Base-by-base conservation (phyloP, 2,329 filamentous ascomycete species). In the Podosphaera fusca region DNA sequence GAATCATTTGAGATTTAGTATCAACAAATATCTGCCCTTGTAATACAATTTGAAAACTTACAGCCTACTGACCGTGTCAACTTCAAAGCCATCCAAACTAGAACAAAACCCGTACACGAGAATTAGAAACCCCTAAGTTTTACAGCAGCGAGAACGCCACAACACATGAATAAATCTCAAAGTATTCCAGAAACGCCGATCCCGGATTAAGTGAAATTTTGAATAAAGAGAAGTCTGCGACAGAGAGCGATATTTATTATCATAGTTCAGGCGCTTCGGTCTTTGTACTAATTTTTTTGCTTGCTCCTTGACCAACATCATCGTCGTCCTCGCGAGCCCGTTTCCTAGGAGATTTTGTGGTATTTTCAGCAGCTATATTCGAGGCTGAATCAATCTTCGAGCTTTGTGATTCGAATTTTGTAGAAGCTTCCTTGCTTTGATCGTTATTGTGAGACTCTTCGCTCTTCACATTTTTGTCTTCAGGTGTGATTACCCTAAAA, bases 221-320 rank as follows among this genome's bases (percentile, higher is more conserved):
- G 10, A 38, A 38, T 5, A 38, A 38, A 38, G 35, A 38, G 21
- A 21, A 21, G 21, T 38, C 35, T 10, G 6, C 6, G 35, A 10
- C 35, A 10, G 10, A 38, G 35, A 38, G 31, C 12, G 21, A 31
- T 6, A 33, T 14, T 9, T 52, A 12, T 10, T 52, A 31, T 31
- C 31, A 12, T 52, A 1, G 5, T 52, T 4, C 49, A 33, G 52
- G 14, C 14, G 21, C 52, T 38, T 55, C 52, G 10, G 60, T 21
- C 60, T 66, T 65, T 59, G 59, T 61, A 59, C 82, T 77, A 46
- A 80, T 73, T 71, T 82, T 83, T 74, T 83, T 83, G 29, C 77
- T 73, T 2, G 76, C 70, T 12, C 49, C 49, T 35, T 73, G 76
- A 58, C 72, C 72, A n/a, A 66, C 69, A 4, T 66, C 62, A 35